Evolutionary conservation across 257 asterid species (phyloP), one percentile per base, ranked within the genome.

Genomic region (Leptodermis oblonga): DNA sequence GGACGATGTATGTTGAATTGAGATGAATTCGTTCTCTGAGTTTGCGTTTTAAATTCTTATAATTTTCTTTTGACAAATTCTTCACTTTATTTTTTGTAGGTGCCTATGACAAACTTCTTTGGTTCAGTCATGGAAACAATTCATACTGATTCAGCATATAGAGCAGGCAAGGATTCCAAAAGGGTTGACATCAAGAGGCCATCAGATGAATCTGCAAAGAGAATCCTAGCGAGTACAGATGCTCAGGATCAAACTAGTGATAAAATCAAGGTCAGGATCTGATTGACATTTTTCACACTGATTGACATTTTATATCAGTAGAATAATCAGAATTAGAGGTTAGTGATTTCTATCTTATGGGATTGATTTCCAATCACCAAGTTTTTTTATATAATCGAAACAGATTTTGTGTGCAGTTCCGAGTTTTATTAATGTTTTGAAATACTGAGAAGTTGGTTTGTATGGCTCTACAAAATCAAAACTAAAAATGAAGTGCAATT

Each of bases 81-180:
- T 5, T 43, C 28, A 15, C 18, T 30, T 26, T 30, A 46, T 34
- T 51, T 55, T 70, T 71, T 53, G 52, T 69, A 90, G 98, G 98
- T 92, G 60, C 95, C 97, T 0, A 96, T 90, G 76, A 90, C 97
- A 74, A 92, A 92, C 87, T 92, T 92, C 85, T 92, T 92, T 71
- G 97, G 98, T 74, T 92, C 97, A 48, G 93, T 92, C 70, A 90
- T 90, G 98, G 96, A 92, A 82, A 92, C 88, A 6, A 82, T 92
- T 84, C 95, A 85, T 77, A 90, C 97, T 1, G 93, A 88, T 81
- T 85, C 95, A 51, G 88, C 95, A 36, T 88, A 92, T 78, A 81
- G 70, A 76, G 88, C 83, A 66, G 78, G 84, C 63, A 78, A 74
- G 70, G 41, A 58, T 74, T 61, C 73, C 17, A 77, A 65, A 61